Evolutionary conservation across 108 stramenopile species (phyloP).

Genomic region (Nannochloropsis granulata): DNA sequence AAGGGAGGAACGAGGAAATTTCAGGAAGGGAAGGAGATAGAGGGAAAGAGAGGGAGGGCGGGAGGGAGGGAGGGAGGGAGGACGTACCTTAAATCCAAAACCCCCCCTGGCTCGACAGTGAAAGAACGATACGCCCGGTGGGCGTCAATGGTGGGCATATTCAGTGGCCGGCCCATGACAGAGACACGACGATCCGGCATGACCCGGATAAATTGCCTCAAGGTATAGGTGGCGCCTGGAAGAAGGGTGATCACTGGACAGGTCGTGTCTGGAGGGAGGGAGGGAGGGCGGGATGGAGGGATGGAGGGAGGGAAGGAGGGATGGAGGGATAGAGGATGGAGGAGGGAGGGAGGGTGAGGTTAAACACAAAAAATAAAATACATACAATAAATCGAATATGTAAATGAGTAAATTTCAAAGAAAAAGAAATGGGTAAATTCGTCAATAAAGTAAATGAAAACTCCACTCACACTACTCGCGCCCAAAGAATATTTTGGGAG

Average conservation of each 20-base stretch:
- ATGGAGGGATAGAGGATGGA: too few relatives aligned
- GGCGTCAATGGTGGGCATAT: neutral
- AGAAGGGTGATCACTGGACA: neutral
- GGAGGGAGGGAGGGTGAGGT: too few relatives aligned
- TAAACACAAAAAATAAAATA: too few relatives aligned
- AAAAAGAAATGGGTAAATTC: neutral
- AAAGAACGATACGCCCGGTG: neutral
- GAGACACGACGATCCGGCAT: neutral
- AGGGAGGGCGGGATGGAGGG: neutral
- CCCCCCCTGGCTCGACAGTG: neutral
- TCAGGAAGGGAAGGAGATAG: too few relatives aligned
- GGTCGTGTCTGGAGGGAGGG: neutral
- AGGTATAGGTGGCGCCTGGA: neutral
- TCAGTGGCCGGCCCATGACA: neutral
- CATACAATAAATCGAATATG: too few relatives aligned
- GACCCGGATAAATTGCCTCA: neutral
- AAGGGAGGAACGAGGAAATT: too few relatives aligned
- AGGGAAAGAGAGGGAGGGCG: too few relatives aligned
- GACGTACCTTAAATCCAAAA: neutral
- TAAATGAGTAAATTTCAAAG: neutral
- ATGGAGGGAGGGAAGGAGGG: neutral
- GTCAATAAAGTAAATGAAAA: too few relatives aligned
- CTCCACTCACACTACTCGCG: too few relatives aligned
- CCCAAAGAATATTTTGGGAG: too few relatives aligned
- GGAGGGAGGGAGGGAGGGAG: too few relatives aligned